Evolutionary conservation across 169 alveolate species (phyloP), one percentile per base, ranked within the genome.

Genomic region (Amoebophrya sp.): DNA sequence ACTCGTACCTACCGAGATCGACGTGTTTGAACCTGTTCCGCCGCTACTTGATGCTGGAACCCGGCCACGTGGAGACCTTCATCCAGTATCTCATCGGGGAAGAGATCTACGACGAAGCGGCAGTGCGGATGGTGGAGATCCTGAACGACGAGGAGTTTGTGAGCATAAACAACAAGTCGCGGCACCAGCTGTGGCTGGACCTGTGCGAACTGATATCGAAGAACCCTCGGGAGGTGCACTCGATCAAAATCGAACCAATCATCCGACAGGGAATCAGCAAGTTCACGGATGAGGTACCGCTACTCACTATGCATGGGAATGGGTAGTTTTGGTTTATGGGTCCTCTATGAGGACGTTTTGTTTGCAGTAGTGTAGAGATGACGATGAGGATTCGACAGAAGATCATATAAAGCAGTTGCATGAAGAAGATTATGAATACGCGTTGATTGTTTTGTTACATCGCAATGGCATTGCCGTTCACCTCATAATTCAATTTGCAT

Each of bases 231-330:
- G 43, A 91, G 31, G 90, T 95, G 41, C 88, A 48, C 38, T 39
- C 91, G 10, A 78, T 92, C 41, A 29, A 87, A 89, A 93, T 94
- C 13, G 97, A 96, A 58, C 90, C 93, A 78, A 91, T 96, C 0
- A 92, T 96, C 34, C 93, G 97, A 88, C 93, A 94, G 89, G 97
- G 97, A 40, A 94, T 96, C 39, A 89, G 93, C 40, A 95, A 94
- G 90, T 96, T 95, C 92, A 91, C 97, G 7, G 97, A 96, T 92
- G 97, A 95, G 89, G 96, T 95, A 58, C 78, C n/a, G n/a, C n/a
- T n/a, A n/a, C n/a, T n/a, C n/a, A n/a, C n/a, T n/a, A n/a, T n/a
- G n/a, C n/a, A n/a, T n/a, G n/a, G n/a, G n/a, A n/a, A n/a, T n/a
- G n/a, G n/a, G n/a, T n/a, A n/a, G n/a, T n/a, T n/a, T n/a, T n/a